Evolutionary conservation across 805 yeast species (phyloP).

Genomic region (Henningerozyma blattae): DNA sequence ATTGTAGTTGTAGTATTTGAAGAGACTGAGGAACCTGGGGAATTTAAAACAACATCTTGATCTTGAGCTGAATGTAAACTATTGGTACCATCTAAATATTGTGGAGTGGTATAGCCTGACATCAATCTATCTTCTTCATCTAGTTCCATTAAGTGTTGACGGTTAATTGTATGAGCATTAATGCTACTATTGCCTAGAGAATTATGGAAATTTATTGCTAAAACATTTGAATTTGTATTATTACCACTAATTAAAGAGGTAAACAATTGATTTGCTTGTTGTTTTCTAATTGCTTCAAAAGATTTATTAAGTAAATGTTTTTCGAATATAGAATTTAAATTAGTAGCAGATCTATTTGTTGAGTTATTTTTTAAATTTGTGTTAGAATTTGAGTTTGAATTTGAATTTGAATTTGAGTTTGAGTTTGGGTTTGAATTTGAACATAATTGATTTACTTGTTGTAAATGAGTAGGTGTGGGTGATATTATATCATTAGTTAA

Average conservation of each 20-base stretch:
- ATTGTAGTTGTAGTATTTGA: background rate
- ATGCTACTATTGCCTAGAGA: no score
- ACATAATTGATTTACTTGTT: no score
- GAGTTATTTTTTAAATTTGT: slow-evolving; percentile 1
- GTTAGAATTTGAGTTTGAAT: no score
- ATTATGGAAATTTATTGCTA: slow-evolving; percentile 13
- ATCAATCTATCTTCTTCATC: slow-evolving; percentile 23
- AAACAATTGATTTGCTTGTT: slow-evolving; percentile 8
- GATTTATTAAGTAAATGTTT: slow-evolving; percentile 19
- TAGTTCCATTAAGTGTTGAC: slow-evolving; percentile 3
- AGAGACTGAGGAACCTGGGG: no score
- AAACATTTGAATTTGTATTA: slow-evolving; percentile 6
- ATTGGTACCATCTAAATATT: slow-evolving; percentile 2
- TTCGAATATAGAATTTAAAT: slow-evolving; percentile 11
- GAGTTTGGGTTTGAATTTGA: no score
- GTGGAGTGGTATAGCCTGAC: slow-evolving; percentile 12
- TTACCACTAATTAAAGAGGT: slow-evolving; percentile 11
- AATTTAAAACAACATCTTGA: no score
- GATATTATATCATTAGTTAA: no score
- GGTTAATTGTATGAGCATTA: slow-evolving; percentile 4
- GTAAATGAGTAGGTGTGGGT: no score
- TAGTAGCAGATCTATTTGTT: background rate
- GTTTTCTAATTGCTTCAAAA: slow-evolving; percentile 17
- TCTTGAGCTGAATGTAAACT: background rate
- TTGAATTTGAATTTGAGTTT: background rate